A percentile compares a stretch with the other conserved stretches of the same genome.
Evolutionary conservation across 495 filamentous ascomycete species (phyloP).

Genomic region (Entonaema liquescens): DNA sequence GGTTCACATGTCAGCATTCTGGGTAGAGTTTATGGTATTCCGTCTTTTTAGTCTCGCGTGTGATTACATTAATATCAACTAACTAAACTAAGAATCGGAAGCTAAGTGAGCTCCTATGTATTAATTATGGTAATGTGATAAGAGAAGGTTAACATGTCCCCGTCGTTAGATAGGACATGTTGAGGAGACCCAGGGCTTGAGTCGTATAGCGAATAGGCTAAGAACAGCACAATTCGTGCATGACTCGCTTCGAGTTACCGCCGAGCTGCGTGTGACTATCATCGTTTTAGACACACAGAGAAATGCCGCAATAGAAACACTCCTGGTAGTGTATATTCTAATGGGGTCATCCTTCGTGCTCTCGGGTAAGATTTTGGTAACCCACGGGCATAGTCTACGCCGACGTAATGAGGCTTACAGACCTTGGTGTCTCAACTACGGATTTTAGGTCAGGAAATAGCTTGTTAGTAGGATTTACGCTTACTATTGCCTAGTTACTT

Average conservation of each 20-base stretch:
- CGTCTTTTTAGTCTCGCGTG: neutral
- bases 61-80: neutral
- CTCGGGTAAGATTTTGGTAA: neutral
- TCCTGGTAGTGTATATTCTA: neutral
- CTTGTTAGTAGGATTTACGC: neutral
- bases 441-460: neutral
- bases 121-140: neutral
- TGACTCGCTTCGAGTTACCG: neutral
- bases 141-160: neutral
- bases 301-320: constrained; percentile 1
- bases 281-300: neutral
- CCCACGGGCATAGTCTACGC: neutral
- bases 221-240: neutral
- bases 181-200: neutral
- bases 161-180: neutral
- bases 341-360: neutral
- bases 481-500: neutral
- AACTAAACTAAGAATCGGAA: neutral
- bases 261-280: neutral
- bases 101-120: neutral
- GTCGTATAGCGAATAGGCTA: neutral
- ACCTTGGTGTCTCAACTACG: neutral
- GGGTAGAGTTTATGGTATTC: neutral
- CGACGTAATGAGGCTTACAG: neutral
- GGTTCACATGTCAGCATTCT: neutral